Base-by-base conservation (phyloP, 768 basidiomycete genomes). In the Boletellus emodensis region DNA sequence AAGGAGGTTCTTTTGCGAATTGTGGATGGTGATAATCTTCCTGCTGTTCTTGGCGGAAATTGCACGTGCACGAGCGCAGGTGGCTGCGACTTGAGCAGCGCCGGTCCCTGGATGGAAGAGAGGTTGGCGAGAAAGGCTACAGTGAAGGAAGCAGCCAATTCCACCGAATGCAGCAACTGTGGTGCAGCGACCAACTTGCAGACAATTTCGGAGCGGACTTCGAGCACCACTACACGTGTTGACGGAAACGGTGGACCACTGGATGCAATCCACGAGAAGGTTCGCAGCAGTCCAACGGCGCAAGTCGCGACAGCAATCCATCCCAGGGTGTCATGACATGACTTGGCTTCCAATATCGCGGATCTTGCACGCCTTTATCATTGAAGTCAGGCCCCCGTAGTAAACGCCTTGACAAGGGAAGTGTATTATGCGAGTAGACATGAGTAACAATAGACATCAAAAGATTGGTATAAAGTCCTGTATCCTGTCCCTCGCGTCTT, bases 401-500 rank as follows among this genome's bases (percentile, higher is more conserved):
- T 9, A 38, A 32, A 36, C 13, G 10, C 7, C 6, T 37, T 15
- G 34, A 46, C 14, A 17, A 32, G 37, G 17, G 15, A 36, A 24
- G 20, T 42, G 8, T 14, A 56, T 46, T 56, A 58, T 40, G 40
- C 46, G 32, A 50, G 44, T 36, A 52, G 41, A 50, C 45, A 28
- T 5, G 40, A 37, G 30, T 20, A 41, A 46, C 24, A 15, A 35
- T 41, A 40, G 22, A 28, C 34, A 46, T 82, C 73, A 94, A 67
- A 92, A 92, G 55, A 92, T 87, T 60, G 90, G 85, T 76, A 94
- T 93, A 72, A 85, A 94, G 71, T 95, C 92, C 65, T 92, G 85
- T 73, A 98, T 93, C 73, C 95, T 83, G 63, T 96, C 91, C 70
- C 86, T 84, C 39, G 94, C 93, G 72, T 95, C 87, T 75, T 97